These are phyloP conservation scores for Coemansia sp. DNA, from an alignment of 192 early-diverging fungal species.

Conservation along the genomic window DNA sequence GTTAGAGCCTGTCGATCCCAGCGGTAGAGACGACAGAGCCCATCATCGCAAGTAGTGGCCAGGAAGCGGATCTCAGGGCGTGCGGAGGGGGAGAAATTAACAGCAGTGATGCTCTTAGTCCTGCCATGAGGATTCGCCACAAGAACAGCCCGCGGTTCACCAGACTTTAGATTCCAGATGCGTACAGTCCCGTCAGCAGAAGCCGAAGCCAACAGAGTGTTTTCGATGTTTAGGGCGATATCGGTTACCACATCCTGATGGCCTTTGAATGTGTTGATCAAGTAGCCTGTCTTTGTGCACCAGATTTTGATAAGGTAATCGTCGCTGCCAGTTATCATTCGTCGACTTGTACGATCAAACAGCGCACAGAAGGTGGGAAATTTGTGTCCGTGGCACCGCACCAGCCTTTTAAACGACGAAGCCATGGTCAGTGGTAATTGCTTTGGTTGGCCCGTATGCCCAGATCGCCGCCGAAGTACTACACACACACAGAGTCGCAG, in stretches of 20 bases:
- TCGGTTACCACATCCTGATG: conserved; percentile 75
- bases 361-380: conserved; percentile 70
- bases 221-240: conserved; percentile 73
- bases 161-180: conserved; percentile 74
- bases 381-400: conserved; percentile 72
- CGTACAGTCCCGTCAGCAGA: conserved; percentile 73
- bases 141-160: conserved; percentile 65
- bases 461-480: conserved; percentile 15
- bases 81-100: conserved; percentile 78
- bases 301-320: conserved; percentile 85
- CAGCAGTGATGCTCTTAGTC: conserved; percentile 60
- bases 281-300: conserved; percentile 73
- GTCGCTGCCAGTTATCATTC: conserved; percentile 84
- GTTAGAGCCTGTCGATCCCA: conserved; percentile 62
- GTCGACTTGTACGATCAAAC: conserved; percentile 72
- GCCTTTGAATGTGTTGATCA: conserved; percentile 80
- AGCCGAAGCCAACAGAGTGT: conserved; percentile 76
- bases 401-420: conserved; percentile 50
- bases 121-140: conserved; percentile 38
- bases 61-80: conserved; percentile 64
- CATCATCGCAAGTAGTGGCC: conserved; percentile 70
- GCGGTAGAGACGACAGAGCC: conserved; percentile 69
- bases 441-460: neutral
- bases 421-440: conserved; percentile 24
- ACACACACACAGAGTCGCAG: neutral